Base-by-base conservation (phyloP, 352 stramenopile genomes). In the Blastocystis sp. region DNA sequence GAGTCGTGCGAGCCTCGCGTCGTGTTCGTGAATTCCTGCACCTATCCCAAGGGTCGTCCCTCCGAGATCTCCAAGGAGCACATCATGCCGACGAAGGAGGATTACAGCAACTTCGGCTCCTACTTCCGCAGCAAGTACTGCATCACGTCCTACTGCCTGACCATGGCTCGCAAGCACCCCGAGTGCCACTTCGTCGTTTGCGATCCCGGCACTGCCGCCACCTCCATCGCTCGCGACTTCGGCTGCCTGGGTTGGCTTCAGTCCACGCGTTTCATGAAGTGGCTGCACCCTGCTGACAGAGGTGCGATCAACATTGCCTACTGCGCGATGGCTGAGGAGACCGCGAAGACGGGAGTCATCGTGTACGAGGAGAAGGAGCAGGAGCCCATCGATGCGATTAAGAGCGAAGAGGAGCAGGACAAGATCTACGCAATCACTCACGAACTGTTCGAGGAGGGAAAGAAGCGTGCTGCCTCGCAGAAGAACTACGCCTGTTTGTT, bases 51-150 rank as follows among this genome's bases (percentile, higher is more conserved):
- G 29, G 29, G n/a, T 45, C 41, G 29, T 51, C 45, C 60, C 45
- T 19, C 45, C 6, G 45, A 55, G 45, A 55, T 55, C 45, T 55
- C 45, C 45, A 55, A 55, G 45, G 45, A 55, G 45, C 45, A 55
- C 16, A 6, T 55, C 45, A 55, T 55, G 45, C 45, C 45, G 6
- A 55, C 45, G 12, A 35, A 50, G 9, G 74, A 66, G 10, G 31
- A 67, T 19, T 85, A 85, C 31, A 29, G 50, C 26, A 21, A 35
- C 10, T 85, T 67, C 3, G 45, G 2, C 26, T 45, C 74, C 45
- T 85, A 85, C 45, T 85, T 70, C 35, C 74, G 74, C 37, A 69
- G 50, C 19, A 85, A 85, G 60, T 85, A 85, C 19, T 29, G 65
- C 12, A 9, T 85, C 31, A 85, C 74, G 16, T 85, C 74, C 31